phyloP scores from a whole-genome alignment of 306 rosid species.

The Dryas drummondii region DNA sequence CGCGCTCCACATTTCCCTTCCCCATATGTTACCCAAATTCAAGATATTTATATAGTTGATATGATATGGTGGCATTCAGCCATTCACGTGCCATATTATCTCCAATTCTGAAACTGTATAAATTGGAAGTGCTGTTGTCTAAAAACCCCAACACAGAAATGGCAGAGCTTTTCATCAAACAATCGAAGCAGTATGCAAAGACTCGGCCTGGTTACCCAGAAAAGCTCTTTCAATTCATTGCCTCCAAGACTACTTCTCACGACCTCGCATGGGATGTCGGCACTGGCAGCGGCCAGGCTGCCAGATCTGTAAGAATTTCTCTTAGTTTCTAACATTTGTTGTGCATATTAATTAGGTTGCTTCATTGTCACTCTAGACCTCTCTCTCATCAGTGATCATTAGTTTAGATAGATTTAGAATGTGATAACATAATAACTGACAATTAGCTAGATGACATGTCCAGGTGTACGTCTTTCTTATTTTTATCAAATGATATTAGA shows the following conservation, averaged over 20 bases:
- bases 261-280: constrained; percentile 82
- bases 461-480: too few relatives aligned
- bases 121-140: background rate
- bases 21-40: background rate
- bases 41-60: background rate
- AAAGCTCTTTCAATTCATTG: constrained; percentile 54
- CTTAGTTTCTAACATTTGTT: too few relatives aligned
- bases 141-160: constrained; percentile 1
- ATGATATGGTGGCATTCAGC: background rate
- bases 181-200: constrained; percentile 54
- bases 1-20: background rate
- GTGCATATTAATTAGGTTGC: too few relatives aligned
- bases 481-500: too few relatives aligned
- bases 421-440: too few relatives aligned
- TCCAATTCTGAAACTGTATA: background rate
- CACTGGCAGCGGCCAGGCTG: constrained; percentile 91
- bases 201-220: constrained; percentile 66
- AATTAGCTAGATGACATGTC: too few relatives aligned
- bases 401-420: too few relatives aligned
- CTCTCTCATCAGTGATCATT: too few relatives aligned
- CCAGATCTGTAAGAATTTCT: constrained; percentile 45
- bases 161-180: constrained; percentile 50
- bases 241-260: constrained; percentile 62
- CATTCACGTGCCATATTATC: background rate
- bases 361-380: too few relatives aligned